phyloP scores from a whole-genome alignment of 805 yeast genomes.

The Candida hungchunana region DNA sequence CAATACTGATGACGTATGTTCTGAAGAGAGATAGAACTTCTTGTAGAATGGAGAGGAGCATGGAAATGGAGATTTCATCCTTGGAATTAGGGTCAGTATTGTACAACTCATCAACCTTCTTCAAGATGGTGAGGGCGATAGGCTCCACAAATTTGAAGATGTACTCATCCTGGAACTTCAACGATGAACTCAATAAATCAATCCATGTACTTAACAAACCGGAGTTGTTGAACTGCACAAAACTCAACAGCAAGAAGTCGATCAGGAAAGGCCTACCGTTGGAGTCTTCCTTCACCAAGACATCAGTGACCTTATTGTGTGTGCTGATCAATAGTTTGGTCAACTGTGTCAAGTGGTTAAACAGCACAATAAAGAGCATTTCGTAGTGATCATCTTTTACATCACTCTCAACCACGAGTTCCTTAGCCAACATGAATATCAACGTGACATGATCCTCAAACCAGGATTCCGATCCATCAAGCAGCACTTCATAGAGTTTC shows the following conservation, averaged over 20 bases:
- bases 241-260: constrained; percentile 22
- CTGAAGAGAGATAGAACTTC: constrained; percentile 46
- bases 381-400: constrained; percentile 15
- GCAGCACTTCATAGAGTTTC: constrained; percentile 39
- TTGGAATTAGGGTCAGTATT: constrained; percentile 17
- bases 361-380: constrained; percentile 20
- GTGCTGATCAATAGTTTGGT: constrained; percentile 16
- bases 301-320: constrained; percentile 16
- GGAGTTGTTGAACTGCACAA: constrained; percentile 20
- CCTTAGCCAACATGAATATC: constrained; percentile 35
- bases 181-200: constrained; percentile 16
- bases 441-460: constrained; percentile 42
- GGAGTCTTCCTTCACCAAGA: constrained; percentile 14
- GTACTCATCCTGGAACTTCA: constrained; percentile 24
- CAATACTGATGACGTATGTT: constrained; percentile 48
- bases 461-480: constrained; percentile 55
- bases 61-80: constrained; percentile 42
- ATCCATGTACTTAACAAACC: constrained; percentile 21
- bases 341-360: constrained; percentile 23
- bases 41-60: constrained; percentile 56
- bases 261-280: constrained; percentile 18
- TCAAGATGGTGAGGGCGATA: constrained; percentile 19
- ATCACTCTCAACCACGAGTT: constrained; percentile 14
- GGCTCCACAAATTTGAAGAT: constrained; percentile 25
- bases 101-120: constrained; percentile 20